Evolutionary conservation across 495 filamentous ascomycete species (phyloP).

Genomic region (Penicilliopsis zonata): DNA sequence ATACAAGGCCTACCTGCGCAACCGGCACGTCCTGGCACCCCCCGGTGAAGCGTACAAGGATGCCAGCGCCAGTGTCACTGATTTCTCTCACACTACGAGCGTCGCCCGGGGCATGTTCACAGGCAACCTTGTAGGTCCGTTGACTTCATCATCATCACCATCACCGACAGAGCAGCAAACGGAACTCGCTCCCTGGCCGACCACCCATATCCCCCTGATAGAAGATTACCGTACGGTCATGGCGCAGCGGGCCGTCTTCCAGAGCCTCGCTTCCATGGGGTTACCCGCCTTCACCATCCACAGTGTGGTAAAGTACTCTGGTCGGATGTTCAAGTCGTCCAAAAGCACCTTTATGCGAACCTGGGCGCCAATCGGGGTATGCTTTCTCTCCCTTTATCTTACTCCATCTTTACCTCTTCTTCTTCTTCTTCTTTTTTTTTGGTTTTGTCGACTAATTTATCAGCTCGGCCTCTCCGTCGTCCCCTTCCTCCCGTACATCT

Average conservation of each 20-base stretch:
- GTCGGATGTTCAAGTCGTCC: constrained; percentile 62
- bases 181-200: constrained; percentile 19
- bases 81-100: constrained; percentile 13
- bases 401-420: not conserved
- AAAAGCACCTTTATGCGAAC: constrained; percentile 66
- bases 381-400: constrained; percentile 9
- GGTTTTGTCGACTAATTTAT: not conserved
- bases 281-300: constrained; percentile 94
- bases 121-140: constrained; percentile 17
- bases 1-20: constrained; percentile 84
- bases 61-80: too few species aligned
- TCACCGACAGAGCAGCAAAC: constrained; percentile 3
- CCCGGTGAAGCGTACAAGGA: constrained; percentile 30
- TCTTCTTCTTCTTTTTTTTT: constrained; percentile 1
- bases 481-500: constrained; percentile 77
- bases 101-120: constrained; percentile 29
- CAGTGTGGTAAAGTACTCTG: constrained; percentile 76
- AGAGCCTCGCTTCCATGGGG: constrained; percentile 84
- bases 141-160: constrained; percentile 3
- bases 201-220: constrained; percentile 50
- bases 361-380: constrained; percentile 77
- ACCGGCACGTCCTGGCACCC: constrained; percentile 44
- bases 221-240: constrained; percentile 89
- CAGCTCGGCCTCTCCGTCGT: constrained; percentile 75
- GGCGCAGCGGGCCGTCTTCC: constrained; percentile 82